phyloP scores from a whole-genome alignment of 495 filamentous ascomycete species.

The Cercophora samala region DNA sequence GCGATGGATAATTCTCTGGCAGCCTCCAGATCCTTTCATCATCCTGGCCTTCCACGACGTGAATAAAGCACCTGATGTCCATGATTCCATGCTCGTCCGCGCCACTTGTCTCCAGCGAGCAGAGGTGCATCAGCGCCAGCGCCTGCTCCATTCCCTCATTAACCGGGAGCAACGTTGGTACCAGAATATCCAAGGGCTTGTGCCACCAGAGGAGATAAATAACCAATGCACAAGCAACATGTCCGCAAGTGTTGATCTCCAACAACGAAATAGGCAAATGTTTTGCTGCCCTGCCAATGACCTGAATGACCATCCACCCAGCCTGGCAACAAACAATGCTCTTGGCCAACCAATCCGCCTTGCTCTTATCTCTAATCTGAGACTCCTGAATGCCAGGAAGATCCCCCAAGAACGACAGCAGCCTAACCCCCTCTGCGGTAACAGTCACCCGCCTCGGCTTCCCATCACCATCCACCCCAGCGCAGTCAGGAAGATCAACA shows the following conservation, averaged over 20 bases:
- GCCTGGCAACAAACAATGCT: constrained; percentile 28
- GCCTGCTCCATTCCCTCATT: background rate
- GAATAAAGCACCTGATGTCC: constrained; percentile 15
- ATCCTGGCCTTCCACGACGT: constrained; percentile 2
- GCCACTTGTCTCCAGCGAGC: constrained; percentile 3
- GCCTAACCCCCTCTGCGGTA: background rate
- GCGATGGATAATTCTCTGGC: background rate
- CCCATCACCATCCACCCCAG: background rate
- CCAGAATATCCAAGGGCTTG: constrained; percentile 18
- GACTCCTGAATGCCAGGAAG: background rate
- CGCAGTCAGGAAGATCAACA: background rate
- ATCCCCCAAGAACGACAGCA: background rate
- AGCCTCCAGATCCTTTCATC: background rate
- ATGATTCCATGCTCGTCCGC: constrained; percentile 7
- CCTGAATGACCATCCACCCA: constrained; percentile 35
- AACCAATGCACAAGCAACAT: constrained; percentile 36
- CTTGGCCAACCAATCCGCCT: constrained; percentile 18
- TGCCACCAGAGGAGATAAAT: constrained; percentile 30
- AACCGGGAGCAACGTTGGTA: constrained; percentile 9
- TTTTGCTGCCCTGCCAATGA: constrained; percentile 15
- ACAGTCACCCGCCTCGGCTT: background rate
- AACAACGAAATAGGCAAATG: background rate
- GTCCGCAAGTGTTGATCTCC: constrained; percentile 39
- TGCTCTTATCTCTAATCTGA: constrained; percentile 22
- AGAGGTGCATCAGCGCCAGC: constrained; percentile 15